These are phyloP conservation scores for Nicotiana otophora DNA, from an alignment of 257 asterid genomes.

Conservation along the genomic window DNA sequence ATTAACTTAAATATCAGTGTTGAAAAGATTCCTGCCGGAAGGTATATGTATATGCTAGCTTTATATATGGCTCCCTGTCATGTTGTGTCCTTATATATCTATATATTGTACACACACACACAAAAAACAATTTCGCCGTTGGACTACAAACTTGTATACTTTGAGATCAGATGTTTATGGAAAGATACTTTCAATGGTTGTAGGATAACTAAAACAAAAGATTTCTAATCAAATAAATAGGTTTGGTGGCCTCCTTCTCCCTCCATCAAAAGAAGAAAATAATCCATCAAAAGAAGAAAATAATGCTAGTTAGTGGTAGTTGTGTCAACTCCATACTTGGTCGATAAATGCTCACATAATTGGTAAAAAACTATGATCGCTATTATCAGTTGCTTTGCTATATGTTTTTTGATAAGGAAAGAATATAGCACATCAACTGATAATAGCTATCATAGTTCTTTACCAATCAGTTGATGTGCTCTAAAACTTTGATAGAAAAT, in stretches of 20 bases:
- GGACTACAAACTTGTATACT: not conserved
- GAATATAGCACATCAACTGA: too few species aligned
- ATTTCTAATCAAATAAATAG: not conserved
- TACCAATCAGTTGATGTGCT: not conserved
- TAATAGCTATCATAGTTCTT: too few species aligned
- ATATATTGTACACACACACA: too few species aligned
- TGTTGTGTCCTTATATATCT: not conserved
- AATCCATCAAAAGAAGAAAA: too few species aligned
- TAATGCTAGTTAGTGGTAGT: not conserved
- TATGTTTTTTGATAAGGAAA: not conserved
- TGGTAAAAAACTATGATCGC: not conserved
- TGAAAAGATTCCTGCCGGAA: not conserved
- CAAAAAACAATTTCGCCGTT: not conserved
- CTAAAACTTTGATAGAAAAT: not conserved
- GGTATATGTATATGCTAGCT: not conserved
- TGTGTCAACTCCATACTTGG: not conserved
- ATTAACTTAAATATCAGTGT: not conserved
- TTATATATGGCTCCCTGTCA: not conserved
- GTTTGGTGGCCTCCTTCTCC: not conserved
- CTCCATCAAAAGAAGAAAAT: not conserved
- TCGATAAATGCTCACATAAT: too few species aligned
- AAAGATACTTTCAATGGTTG: not conserved
- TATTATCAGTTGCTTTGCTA: not conserved
- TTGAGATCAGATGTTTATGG: not conserved
- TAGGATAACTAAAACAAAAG: not conserved